Conservation (phyloP, 2,329 filamentous ascomycete species). For the Diaporthe nobilis region DNA sequence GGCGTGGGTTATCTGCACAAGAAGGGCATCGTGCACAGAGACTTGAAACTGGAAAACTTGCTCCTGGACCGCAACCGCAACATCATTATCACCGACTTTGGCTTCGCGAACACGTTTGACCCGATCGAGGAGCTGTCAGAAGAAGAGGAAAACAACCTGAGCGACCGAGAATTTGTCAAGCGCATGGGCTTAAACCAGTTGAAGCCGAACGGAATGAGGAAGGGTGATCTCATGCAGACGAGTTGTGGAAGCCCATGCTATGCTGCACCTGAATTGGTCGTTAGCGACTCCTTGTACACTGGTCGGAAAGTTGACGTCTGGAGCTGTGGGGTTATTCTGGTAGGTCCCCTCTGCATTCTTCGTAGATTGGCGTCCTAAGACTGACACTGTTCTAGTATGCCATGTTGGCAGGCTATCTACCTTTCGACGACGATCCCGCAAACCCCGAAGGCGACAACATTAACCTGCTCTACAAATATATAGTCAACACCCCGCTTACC, state of each 20-base stretch:
- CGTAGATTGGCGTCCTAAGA: neutral
- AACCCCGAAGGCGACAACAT: constrained; percentile 99
- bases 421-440: constrained; percentile 97
- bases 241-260: constrained; percentile 99
- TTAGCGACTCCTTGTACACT: constrained; percentile 97
- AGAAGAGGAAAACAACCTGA: constrained; percentile 89
- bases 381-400: constrained; percentile 80
- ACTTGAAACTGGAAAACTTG: constrained; percentile 96
- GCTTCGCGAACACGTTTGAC: constrained; percentile 98
- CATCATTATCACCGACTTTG: constrained; percentile 99
- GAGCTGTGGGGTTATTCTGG: constrained; percentile 98
- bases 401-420: constrained; percentile 97
- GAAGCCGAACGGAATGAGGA: constrained; percentile 80
- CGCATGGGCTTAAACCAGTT: constrained; percentile 86
- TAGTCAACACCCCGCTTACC: constrained; percentile 94
- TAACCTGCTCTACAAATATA: constrained; percentile 99
- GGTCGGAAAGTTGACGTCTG: constrained; percentile 98
- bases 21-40: constrained; percentile 97
- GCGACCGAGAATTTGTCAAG: constrained; percentile 91
- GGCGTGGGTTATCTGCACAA: constrained; percentile 98
- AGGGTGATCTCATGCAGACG: constrained; percentile 98
- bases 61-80: constrained; percentile 96
- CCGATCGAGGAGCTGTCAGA: constrained; percentile 88
- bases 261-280: constrained; percentile 95
- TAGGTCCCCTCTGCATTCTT: constrained; percentile 63